phyloP scores from a whole-genome alignment of 805 yeast species.

The Ogataea thermomethanolica region DNA sequence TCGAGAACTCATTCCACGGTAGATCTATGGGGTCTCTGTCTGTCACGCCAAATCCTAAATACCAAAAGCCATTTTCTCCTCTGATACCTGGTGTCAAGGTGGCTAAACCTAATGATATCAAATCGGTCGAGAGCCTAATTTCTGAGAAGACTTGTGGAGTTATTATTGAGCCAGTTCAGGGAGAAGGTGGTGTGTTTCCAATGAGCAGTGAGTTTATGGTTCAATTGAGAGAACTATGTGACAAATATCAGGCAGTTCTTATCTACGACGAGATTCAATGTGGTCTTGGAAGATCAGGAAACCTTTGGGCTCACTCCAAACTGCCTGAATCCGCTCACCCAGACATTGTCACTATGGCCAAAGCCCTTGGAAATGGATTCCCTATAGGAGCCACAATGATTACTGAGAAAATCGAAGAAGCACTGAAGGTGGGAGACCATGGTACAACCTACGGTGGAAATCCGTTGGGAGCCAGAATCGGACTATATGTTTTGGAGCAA shows the following conservation, averaged over 20 bases:
- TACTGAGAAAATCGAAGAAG: slow-evolving; percentile 70
- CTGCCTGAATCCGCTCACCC: slow-evolving; percentile 84
- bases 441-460: slow-evolving; percentile 99
- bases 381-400: slow-evolving; percentile 95
- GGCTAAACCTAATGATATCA: slow-evolving; percentile 60
- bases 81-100: slow-evolving; percentile 83
- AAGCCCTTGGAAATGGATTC: slow-evolving; percentile 94
- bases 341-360: slow-evolving; percentile 90
- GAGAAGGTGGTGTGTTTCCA: slow-evolving; percentile 91
- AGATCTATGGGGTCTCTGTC: slow-evolving; percentile 91
- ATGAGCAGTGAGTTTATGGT: slow-evolving; percentile 61
- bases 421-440: slow-evolving; percentile 86
- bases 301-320: slow-evolving; percentile 85
- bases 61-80: slow-evolving; percentile 88
- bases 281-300: slow-evolving; percentile 92
- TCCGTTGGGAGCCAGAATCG: slow-evolving; percentile 85
- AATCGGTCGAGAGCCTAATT: slow-evolving; percentile 53
- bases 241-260: slow-evolving; percentile 64
- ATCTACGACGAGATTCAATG: slow-evolving; percentile 96
- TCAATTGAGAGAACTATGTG: slow-evolving; percentile 64
- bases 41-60: slow-evolving; percentile 89
- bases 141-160: slow-evolving; percentile 79
- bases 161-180: slow-evolving; percentile 95
- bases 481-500: slow-evolving; percentile 66
- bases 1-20: slow-evolving; percentile 90